These are phyloP conservation scores for Penicillium italicum DNA, from an alignment of 2,329 filamentous ascomycete species.

Conservation along the genomic window DNA sequence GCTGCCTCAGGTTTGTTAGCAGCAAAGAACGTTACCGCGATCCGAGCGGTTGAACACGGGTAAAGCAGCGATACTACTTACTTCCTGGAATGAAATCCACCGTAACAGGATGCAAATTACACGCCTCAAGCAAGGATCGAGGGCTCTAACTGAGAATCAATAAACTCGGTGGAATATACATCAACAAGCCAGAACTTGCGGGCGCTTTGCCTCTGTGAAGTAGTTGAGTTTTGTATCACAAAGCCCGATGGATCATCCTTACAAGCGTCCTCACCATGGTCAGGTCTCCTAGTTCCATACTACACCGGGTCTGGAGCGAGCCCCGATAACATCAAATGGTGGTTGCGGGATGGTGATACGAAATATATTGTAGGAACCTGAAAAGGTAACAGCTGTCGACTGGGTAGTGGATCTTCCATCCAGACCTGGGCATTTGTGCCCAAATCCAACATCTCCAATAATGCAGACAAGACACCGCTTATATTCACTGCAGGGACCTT, in stretches of 20 bases:
- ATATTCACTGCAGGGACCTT: conserved; percentile 45
- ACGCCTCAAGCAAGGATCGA: background rate
- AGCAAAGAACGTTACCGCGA: conserved; percentile 15
- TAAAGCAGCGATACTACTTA: conserved; percentile 26
- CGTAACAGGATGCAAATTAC: conserved; percentile 21
- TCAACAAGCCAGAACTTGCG: conserved; percentile 28
- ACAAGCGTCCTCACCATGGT: conserved; percentile 47
- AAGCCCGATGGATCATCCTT: conserved; percentile 51
- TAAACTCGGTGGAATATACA: conserved; percentile 7
- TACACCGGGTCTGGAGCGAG: conserved; percentile 43
- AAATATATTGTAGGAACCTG: conserved; percentile 61
- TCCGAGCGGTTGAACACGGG: conserved; percentile 29
- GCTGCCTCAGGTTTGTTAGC: conserved; percentile 35
- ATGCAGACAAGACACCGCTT: conserved; percentile 37
- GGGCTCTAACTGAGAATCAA: background rate
- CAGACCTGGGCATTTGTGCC: conserved; percentile 66
- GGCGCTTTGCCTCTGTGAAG: conserved; percentile 54
- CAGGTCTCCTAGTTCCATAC: conserved; percentile 54
- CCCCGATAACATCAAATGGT: conserved; percentile 55
- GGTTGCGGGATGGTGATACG: conserved; percentile 47
- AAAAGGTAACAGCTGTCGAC: conserved; percentile 60
- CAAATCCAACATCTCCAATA: conserved; percentile 52
- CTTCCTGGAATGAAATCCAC: conserved; percentile 21
- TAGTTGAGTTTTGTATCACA: conserved; percentile 56
- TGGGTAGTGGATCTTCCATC: conserved; percentile 59